A percentile compares a stretch with the other conserved stretches of the same genome.
These are phyloP conservation scores for Evansstolkia leycettana DNA, from an alignment of 495 filamentous ascomycete species.

Conservation along the genomic window DNA sequence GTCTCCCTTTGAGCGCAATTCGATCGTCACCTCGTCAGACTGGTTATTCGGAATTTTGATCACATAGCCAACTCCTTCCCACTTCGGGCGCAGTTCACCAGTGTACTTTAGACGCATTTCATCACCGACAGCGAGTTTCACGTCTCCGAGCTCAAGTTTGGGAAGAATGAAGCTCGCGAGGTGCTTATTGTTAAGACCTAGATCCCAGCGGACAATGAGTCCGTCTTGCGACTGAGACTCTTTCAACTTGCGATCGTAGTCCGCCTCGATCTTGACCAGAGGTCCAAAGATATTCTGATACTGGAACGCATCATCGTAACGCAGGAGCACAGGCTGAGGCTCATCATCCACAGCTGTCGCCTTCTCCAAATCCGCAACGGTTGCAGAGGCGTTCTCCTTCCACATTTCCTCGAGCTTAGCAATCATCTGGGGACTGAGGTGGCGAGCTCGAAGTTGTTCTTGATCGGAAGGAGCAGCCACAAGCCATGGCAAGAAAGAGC, in stretches of 20 bases:
- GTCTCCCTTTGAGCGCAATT: constrained; percentile 77
- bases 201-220: constrained; percentile 87
- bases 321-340: constrained; percentile 80
- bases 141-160: constrained; percentile 94
- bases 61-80: constrained; percentile 98
- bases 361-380: constrained; percentile 87
- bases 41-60: constrained; percentile 99
- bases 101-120: constrained; percentile 98
- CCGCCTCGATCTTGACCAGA: constrained; percentile 98
- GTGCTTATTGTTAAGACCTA: constrained; percentile 96
- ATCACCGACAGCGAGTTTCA: constrained; percentile 94
- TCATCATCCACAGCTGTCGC: constrained; percentile 89
- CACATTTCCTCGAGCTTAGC: constrained; percentile 97
- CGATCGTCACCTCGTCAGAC: constrained; percentile 94
- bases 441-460: constrained; percentile 88
- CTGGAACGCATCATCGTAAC: constrained; percentile 96
- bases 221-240: constrained; percentile 96
- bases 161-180: constrained; percentile 91
- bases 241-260: constrained; percentile 98
- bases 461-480: constrained; percentile 82
- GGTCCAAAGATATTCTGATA: constrained; percentile 99
- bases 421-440: constrained; percentile 90
- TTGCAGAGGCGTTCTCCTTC: constrained; percentile 90
- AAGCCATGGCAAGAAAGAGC: constrained; percentile 90
- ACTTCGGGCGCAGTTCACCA: constrained; percentile 83